phyloP scores from a whole-genome alignment of 106 monocot species.

The Triglochin maritima region DNA sequence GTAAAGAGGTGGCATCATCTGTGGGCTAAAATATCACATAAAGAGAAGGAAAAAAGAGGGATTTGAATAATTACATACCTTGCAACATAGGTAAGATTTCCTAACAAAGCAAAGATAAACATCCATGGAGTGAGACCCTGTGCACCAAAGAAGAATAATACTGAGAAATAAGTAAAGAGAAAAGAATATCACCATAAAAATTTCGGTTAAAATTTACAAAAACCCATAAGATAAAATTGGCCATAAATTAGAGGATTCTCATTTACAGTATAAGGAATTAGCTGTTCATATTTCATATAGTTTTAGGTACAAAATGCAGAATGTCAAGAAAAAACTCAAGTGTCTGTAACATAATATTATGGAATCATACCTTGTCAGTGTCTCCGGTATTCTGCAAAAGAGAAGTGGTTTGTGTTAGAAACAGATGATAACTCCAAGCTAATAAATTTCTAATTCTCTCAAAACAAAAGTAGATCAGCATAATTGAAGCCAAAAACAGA shows the following conservation, averaged over 20 bases:
- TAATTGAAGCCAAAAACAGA: background rate
- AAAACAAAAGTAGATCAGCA: background rate
- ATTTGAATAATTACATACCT: conserved; percentile 33
- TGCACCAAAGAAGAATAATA: conserved; percentile 2
- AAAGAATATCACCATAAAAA: background rate
- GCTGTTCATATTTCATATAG: background rate
- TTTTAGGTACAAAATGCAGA: background rate
- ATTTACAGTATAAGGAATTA: too few relatives aligned
- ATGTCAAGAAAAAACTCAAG: background rate
- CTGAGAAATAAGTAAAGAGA: background rate
- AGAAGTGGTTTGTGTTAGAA: background rate
- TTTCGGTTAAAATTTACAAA: background rate
- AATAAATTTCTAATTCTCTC: background rate
- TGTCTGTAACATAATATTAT: background rate
- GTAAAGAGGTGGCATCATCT: background rate
- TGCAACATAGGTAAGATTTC: conserved; percentile 82
- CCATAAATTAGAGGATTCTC: background rate
- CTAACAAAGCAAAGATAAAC: conserved; percentile 73
- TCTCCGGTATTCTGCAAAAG: conserved; percentile 71
- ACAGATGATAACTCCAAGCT: background rate
- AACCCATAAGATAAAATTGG: background rate
- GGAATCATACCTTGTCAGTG: conserved; percentile 54
- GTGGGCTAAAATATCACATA: background rate
- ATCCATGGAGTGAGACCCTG: conserved; percentile 81
- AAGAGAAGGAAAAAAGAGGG: background rate